Conservation (phyloP, 345 rosid species). For the Aquilaria malaccensis region DNA sequence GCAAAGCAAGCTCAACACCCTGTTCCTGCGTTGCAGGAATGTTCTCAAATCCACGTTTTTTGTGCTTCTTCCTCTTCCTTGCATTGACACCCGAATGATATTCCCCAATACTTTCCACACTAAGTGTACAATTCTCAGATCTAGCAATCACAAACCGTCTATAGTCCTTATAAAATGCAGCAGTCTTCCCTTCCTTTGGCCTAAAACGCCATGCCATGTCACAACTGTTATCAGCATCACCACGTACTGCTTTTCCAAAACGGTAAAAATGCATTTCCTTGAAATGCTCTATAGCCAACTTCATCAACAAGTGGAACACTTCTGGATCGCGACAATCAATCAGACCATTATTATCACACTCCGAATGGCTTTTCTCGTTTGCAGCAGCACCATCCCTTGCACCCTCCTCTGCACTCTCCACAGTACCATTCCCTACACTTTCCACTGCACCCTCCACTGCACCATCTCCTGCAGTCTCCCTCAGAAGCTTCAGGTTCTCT, state of each 20-base stretch:
- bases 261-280: conserved; percentile 85
- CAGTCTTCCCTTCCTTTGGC: conserved; percentile 80
- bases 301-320: conserved; percentile 85
- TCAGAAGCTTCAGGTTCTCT: conserved; percentile 14
- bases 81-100: conserved; percentile 83
- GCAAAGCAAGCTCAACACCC: conserved; percentile 19
- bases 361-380: conserved; percentile 13
- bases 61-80: conserved; percentile 70
- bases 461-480: background rate
- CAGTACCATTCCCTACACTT: background rate
- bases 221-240: conserved; percentile 44
- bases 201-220: conserved; percentile 96
- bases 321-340: conserved; percentile 80
- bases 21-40: conserved; percentile 20
- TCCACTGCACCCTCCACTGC: background rate
- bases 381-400: no score
- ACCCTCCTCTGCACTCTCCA: background rate
- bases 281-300: conserved; percentile 62
- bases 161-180: conserved; percentile 76
- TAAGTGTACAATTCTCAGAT: conserved; percentile 50
- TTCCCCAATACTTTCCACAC: conserved; percentile 54
- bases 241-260: conserved; percentile 71
- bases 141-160: conserved; percentile 53
- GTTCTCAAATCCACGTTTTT: conserved; percentile 61
- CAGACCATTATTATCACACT: conserved; percentile 36